Conservation (phyloP, 2,329 filamentous ascomycete genomes). For the Allantophomopsis cytisporea region DNA sequence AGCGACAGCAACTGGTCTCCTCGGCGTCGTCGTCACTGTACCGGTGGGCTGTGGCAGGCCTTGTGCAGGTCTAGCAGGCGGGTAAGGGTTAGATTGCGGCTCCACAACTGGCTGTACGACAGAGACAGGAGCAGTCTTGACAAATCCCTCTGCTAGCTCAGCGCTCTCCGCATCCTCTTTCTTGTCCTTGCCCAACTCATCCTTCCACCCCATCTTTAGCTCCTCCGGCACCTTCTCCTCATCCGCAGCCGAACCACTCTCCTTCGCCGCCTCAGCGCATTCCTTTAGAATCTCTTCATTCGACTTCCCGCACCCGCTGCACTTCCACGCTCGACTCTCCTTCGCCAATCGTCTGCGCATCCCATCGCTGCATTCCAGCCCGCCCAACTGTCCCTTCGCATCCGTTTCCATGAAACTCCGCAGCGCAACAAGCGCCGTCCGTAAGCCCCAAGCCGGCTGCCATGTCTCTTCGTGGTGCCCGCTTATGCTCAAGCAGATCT, state of each 20-base stretch:
- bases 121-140: conserved; percentile 26
- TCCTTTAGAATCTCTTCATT: conserved; percentile 66
- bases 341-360: conserved; percentile 56
- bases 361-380: conserved; percentile 61
- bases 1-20: no score
- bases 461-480: conserved; percentile 97
- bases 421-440: conserved; percentile 71
- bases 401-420: conserved; percentile 90
- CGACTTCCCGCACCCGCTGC: conserved; percentile 53
- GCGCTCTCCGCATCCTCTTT: conserved; percentile 26
- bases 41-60: conserved; percentile 19
- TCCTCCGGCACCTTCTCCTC: conserved; percentile 35
- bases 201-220: conserved; percentile 52
- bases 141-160: conserved; percentile 42
- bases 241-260: conserved; percentile 17
- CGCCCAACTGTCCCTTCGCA: conserved; percentile 77
- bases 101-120: conserved; percentile 8
- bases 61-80: conserved; percentile 16
- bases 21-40: conserved; percentile 7
- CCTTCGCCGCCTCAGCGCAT: conserved; percentile 43
- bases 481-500: conserved; percentile 89
- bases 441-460: conserved; percentile 95
- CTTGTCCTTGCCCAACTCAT: conserved; percentile 43
- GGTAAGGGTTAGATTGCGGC: conserved; percentile 7
- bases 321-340: conserved; percentile 53